Conservation (phyloP, 768 basidiomycete genomes). For the Lactarius sanguifluus region DNA sequence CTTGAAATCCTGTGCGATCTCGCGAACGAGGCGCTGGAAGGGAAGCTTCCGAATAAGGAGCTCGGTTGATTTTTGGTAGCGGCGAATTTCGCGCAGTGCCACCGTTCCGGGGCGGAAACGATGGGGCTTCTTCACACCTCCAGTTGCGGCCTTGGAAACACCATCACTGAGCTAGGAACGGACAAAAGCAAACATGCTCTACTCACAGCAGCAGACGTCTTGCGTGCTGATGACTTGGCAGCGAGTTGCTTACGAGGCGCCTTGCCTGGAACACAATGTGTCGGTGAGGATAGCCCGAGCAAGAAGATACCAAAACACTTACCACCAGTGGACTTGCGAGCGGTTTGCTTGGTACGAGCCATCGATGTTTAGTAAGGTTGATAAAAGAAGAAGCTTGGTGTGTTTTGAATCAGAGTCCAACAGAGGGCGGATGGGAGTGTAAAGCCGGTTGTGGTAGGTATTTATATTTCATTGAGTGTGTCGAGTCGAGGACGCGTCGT, state of each 20-base stretch:
- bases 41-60: slow-evolving; percentile 51
- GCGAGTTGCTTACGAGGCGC: slow-evolving; percentile 73
- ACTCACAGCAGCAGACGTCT: slow-evolving; percentile 49
- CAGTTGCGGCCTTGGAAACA: slow-evolving; percentile 42
- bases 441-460: neutral
- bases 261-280: slow-evolving; percentile 41
- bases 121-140: slow-evolving; percentile 65
- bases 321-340: slow-evolving; percentile 77
- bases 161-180: neutral
- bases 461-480: slow-evolving; percentile 17
- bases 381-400: neutral
- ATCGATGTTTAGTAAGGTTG: slow-evolving; percentile 38
- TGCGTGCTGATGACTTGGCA: slow-evolving; percentile 59
- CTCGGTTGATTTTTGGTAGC: slow-evolving; percentile 44
- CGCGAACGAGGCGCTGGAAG: slow-evolving; percentile 64
- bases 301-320: slow-evolving; percentile 26
- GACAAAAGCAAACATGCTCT: neutral
- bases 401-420: slow-evolving; percentile 11
- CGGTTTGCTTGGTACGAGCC: slow-evolving; percentile 77
- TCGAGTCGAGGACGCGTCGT: slow-evolving; percentile 9
- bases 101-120: slow-evolving; percentile 43
- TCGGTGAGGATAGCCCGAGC: neutral
- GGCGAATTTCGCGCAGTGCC: slow-evolving; percentile 42
- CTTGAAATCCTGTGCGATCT: slow-evolving; percentile 69
- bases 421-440: slow-evolving; percentile 10